Evolutionary conservation across 805 yeast genomes (phyloP).

Genomic region (Isabelozyma gotoi): DNA sequence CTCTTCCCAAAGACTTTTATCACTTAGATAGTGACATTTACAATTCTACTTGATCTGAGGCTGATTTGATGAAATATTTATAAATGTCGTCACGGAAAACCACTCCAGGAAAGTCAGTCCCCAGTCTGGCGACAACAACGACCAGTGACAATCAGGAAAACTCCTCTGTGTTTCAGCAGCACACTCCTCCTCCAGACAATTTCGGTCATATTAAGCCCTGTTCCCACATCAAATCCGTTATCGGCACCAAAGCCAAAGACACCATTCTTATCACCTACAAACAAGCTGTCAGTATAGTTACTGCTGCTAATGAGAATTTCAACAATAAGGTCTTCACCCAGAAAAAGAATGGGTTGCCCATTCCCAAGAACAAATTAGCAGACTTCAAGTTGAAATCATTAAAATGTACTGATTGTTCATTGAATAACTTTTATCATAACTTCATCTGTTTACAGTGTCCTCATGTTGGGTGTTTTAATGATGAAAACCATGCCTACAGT

Average conservation of each 20-base stretch:
- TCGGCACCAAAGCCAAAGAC: constrained; percentile 49
- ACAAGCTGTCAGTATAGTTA: constrained; percentile 51
- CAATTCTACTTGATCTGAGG: too few species aligned
- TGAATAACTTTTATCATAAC: constrained; percentile 42
- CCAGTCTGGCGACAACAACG: background rate
- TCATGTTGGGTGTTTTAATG: constrained; percentile 65
- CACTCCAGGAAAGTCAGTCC: background rate
- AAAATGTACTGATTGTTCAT: constrained; percentile 51
- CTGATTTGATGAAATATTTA: background rate
- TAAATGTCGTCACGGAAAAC: background rate
- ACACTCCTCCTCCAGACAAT: constrained; percentile 19
- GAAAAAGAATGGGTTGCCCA: constrained; percentile 36
- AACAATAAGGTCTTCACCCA: constrained; percentile 20
- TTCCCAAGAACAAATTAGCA: constrained; percentile 38
- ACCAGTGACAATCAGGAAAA: background rate
- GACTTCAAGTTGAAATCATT: constrained; percentile 44
- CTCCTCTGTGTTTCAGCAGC: constrained; percentile 1
- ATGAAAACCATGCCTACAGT: constrained; percentile 29
- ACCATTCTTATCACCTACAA: constrained; percentile 50
- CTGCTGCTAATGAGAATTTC: background rate
- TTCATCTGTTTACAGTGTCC: constrained; percentile 77
- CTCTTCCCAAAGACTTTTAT: too few species aligned
- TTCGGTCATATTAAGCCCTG: constrained; percentile 43
- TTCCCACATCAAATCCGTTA: constrained; percentile 47
- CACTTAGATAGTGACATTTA: background rate